Evolutionary conservation across 23 red algal species (phyloP), one percentile per base, ranked within the genome.

Genomic region (Chondrus crispus): DNA sequence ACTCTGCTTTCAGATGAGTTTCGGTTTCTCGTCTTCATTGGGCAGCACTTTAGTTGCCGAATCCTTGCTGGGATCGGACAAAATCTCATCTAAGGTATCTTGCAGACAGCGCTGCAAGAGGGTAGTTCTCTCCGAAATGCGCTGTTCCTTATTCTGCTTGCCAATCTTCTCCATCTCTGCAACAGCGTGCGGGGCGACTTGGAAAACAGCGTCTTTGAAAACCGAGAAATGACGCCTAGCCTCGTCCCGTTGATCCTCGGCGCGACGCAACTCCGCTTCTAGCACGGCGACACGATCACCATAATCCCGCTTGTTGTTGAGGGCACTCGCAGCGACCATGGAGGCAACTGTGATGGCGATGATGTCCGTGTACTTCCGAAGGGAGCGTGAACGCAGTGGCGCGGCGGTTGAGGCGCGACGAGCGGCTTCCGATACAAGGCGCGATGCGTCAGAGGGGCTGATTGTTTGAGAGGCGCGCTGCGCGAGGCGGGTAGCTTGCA

Each of bases 401-500:
- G 46, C 84, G 18, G 60, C 7, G 60, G 7, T 32, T 2, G 84
- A 72, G 51, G 42, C 84, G 37, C 84, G 62, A 22, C 50, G 64
- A 22, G 84, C 84, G 19, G 84, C 84, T 54, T 87, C 84, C 18
- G 62, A 36, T 55, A 87, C 58, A 18, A 87, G 20, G 3, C 84
- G 84, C 18, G 84, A 68, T 49, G 84, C 43, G 32, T 87, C 84
- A 33, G 84, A 48, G 28, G 45, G 53, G 5, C 63, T 20, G 10
- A 87, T 35, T 72, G 84, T 8, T 73, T 87, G 84, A 29, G 84
- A 52, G 22, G 84, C 84, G 36, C 84, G 84, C 32, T 48, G 46
- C 22, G 55, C 43, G 18, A 52, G 62, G 19, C 26, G 39, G 2
- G 84, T 73, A 5, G 16, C 44, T 10, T 47, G 84, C 84, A 87